Percentiles rank a stretch among this genome's conserved stretches.
phyloP scores from a whole-genome alignment of 2,329 filamentous ascomycete genomes.

The Colletotrichum echinochloae region DNA sequence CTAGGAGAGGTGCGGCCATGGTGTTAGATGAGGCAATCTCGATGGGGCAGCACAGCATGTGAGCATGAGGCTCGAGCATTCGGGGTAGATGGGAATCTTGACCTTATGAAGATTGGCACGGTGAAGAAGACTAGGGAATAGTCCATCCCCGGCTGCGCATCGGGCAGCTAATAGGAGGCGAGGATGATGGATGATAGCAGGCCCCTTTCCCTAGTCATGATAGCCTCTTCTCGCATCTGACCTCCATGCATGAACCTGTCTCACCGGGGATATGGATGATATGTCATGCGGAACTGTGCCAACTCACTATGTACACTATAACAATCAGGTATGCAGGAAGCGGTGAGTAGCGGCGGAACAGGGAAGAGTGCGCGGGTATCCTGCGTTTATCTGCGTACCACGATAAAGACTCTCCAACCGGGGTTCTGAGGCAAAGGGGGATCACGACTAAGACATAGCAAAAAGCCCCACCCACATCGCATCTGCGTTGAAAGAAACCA shows the following conservation, averaged over 20 bases:
- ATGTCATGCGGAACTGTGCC: conserved; percentile 9
- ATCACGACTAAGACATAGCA: not conserved
- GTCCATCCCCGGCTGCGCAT: conserved; percentile 1
- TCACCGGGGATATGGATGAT: conserved; percentile 20
- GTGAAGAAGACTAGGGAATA: not conserved
- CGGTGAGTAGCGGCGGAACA: conserved; percentile 17
- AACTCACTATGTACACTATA: not conserved
- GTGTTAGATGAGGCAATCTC: not conserved
- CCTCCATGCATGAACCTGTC: conserved; percentile 26
- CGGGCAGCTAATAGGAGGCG: not conserved
- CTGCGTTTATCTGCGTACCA: not conserved
- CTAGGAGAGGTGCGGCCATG: not conserved
- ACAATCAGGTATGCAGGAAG: conserved; percentile 20
- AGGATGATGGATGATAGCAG: not conserved
- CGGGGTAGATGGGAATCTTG: not conserved
- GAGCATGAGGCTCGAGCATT: conserved; percentile 29
- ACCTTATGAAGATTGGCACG: not conserved
- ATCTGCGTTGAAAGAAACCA: not conserved
- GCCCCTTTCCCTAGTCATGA: not conserved
- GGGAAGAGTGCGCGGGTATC: not conserved
- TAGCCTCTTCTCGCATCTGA: conserved; percentile 17
- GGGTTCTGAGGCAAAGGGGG: not conserved
- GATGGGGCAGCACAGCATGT: not conserved
- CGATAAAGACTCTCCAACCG: conserved; percentile 1
- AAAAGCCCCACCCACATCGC: not conserved